Percentiles rank a stretch among this genome's conserved stretches.
Conservation (phyloP, 2,329 filamentous ascomycete genomes). For the Neonectria neomacrospora region DNA sequence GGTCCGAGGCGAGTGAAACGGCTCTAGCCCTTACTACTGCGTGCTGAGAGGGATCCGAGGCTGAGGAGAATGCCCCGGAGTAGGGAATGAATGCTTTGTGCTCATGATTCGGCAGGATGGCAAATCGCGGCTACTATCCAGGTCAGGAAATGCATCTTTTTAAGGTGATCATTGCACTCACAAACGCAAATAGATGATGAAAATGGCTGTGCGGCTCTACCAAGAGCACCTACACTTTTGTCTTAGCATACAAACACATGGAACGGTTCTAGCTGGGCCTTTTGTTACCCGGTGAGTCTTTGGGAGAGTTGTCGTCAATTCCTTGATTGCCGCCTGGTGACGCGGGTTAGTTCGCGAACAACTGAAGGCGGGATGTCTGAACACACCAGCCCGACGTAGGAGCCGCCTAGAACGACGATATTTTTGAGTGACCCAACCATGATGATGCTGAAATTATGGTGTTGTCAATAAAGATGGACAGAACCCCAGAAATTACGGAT, state of each 20-base stretch:
- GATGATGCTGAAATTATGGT: neutral
- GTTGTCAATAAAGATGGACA: slow-evolving; percentile 3
- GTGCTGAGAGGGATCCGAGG: slow-evolving; percentile 35
- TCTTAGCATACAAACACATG: neutral
- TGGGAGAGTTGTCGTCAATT: slow-evolving; percentile 35
- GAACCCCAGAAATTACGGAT: slow-evolving; percentile 19
- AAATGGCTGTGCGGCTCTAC: slow-evolving; percentile 64
- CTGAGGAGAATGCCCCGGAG: slow-evolving; percentile 34
- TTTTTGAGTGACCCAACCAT: slow-evolving; percentile 41
- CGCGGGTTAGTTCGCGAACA: neutral
- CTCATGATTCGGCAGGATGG: slow-evolving; percentile 56
- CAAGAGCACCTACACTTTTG: slow-evolving; percentile 50
- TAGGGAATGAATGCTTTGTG: slow-evolving; percentile 63
- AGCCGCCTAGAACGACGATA: slow-evolving; percentile 43
- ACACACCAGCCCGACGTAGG: slow-evolving; percentile 43
- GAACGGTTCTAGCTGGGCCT: accelerated
- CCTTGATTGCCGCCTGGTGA: slow-evolving; percentile 39
- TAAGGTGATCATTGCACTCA: slow-evolving; percentile 23
- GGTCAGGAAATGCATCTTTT: neutral
- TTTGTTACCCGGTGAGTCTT: slow-evolving; percentile 37
- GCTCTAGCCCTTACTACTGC: slow-evolving; percentile 35
- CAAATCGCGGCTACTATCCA: slow-evolving; percentile 53
- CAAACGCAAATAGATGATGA: slow-evolving; percentile 60
- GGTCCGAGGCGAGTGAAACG: slow-evolving; percentile 31
- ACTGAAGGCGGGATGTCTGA: neutral